These are phyloP conservation scores for Suillus brevipes DNA, from an alignment of 768 basidiomycete genomes.

Conservation along the genomic window DNA sequence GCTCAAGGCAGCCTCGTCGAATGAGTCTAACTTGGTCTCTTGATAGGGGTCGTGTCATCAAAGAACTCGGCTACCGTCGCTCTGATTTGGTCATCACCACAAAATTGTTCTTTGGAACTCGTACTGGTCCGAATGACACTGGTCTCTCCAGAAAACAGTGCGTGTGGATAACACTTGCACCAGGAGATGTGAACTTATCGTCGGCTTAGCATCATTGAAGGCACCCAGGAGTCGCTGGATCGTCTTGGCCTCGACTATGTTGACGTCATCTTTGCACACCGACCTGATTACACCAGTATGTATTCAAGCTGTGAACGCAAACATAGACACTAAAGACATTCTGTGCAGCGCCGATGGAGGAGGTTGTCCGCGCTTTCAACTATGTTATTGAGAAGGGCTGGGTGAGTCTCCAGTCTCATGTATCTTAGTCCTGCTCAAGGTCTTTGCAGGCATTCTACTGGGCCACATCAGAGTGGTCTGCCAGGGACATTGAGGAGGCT, in stretches of 20 bases:
- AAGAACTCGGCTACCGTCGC: constrained; percentile 51
- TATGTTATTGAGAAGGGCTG: constrained; percentile 50
- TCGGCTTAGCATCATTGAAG: constrained; percentile 52
- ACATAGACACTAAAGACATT: constrained; percentile 5
- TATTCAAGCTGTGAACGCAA: not conserved
- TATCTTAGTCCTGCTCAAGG: not conserved
- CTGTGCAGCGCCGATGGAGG: constrained; percentile 45
- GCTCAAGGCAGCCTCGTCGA: not conserved
- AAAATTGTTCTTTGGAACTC: constrained; percentile 59
- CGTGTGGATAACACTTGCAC: constrained; percentile 7
- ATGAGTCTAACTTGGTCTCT: not conserved
- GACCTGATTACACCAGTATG: constrained; percentile 41
- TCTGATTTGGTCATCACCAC: constrained; percentile 54
- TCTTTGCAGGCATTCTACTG: constrained; percentile 41
- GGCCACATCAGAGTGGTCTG: constrained; percentile 59
- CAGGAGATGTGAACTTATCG: not conserved
- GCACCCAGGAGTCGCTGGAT: constrained; percentile 48
- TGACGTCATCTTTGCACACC: constrained; percentile 51
- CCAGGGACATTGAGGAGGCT: constrained; percentile 48
- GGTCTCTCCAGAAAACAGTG: constrained; percentile 37
- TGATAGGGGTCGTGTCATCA: constrained; percentile 50
- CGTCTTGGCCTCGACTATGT: constrained; percentile 56
- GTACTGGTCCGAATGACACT: constrained; percentile 44
- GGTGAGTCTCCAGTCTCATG: constrained; percentile 23
- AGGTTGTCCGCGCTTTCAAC: constrained; percentile 61